A percentile compares a stretch with the other conserved stretches of the same genome.
These are phyloP conservation scores for Teunomyces kruisii DNA, from an alignment of 805 yeast species.

Conservation along the genomic window DNA sequence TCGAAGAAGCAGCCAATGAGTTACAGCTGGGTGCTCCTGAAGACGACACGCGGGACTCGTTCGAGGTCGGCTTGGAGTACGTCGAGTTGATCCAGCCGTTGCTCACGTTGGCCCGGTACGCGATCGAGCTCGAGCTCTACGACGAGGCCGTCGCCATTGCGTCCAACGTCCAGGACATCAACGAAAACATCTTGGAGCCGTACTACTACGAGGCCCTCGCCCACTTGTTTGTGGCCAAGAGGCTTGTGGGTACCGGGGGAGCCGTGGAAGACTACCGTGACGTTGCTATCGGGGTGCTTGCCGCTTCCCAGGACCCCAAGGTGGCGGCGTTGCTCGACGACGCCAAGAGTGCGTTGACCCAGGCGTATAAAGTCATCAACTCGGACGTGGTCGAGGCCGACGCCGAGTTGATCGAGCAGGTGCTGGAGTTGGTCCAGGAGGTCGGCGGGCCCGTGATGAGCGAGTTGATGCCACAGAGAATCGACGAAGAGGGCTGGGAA, in stretches of 20 bases:
- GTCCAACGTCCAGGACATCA: constrained; percentile 65
- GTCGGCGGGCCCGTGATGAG: constrained; percentile 63
- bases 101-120: constrained; percentile 66
- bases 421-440: constrained; percentile 47
- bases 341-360: constrained; percentile 44
- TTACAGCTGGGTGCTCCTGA: constrained; percentile 8
- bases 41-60: constrained; percentile 35
- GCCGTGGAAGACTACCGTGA: constrained; percentile 41
- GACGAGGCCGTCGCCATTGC: constrained; percentile 70
- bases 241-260: constrained; percentile 8
- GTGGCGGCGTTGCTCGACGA: constrained; percentile 33
- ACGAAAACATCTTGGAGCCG: constrained; percentile 80
- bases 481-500: constrained; percentile 52
- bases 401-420: constrained; percentile 57
- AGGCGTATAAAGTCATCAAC: constrained; percentile 43
- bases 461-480: constrained; percentile 34
- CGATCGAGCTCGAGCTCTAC: constrained; percentile 73
- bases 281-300: constrained; percentile 21
- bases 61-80: constrained; percentile 51
- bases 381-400: constrained; percentile 48
- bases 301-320: constrained; percentile 24
- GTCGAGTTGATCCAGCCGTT: constrained; percentile 73
- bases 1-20: constrained; percentile 43
- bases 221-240: constrained; percentile 46
- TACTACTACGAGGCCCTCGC: constrained; percentile 84